phyloP scores from a whole-genome alignment of 73 alveolate genomes.

The Uronychia setigera region DNA sequence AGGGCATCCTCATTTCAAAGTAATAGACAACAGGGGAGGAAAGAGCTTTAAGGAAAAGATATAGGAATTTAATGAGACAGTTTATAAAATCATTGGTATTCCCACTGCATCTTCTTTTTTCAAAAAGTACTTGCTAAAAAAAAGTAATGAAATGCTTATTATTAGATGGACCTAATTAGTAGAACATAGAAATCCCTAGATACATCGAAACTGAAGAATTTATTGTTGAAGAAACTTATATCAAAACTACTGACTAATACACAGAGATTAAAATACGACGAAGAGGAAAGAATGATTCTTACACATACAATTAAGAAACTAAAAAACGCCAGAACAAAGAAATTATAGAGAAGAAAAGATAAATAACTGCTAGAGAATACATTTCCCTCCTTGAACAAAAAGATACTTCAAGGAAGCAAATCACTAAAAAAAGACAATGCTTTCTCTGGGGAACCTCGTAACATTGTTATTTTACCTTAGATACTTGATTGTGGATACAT shows the following conservation, averaged over 20 bases:
- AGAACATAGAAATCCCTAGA: constrained; percentile 37
- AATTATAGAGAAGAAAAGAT: constrained; percentile 47
- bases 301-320: constrained; percentile 47
- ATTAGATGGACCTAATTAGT: constrained; percentile 44
- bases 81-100: constrained; percentile 58
- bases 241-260: constrained; percentile 33
- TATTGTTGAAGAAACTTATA: constrained; percentile 66
- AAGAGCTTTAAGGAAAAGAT: constrained; percentile 72
- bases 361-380: constrained; percentile 72
- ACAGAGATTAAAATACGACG: constrained; percentile 26
- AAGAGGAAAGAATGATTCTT: constrained; percentile 61
- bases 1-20: constrained; percentile 82
- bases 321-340: constrained; percentile 21
- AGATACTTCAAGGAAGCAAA: constrained; percentile 39
- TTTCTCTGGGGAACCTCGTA: constrained; percentile 42
- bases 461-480: constrained; percentile 6
- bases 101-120: constrained; percentile 51
- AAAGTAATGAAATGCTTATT: constrained; percentile 11
- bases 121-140: constrained; percentile 53
- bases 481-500: constrained; percentile 65
- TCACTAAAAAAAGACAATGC: constrained; percentile 59
- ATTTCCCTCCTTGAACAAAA: constrained; percentile 41
- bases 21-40: constrained; percentile 65
- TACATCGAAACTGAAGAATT: constrained; percentile 48
- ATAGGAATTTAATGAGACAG: constrained; percentile 51